Conservation (phyloP, 192 early-diverging fungal species). For the Entomortierella beljakovae region DNA sequence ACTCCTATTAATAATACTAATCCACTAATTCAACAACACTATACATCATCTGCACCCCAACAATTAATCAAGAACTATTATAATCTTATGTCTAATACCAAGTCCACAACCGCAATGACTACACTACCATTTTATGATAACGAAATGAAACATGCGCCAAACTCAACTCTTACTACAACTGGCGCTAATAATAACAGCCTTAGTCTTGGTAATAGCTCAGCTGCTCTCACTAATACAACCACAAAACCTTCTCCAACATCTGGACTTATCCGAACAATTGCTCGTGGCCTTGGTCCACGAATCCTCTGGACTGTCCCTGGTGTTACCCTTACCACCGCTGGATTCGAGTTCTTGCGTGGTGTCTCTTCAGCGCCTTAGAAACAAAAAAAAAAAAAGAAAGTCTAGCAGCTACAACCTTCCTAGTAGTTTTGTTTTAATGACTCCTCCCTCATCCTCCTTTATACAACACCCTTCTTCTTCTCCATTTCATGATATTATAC, state of each 20-base stretch:
- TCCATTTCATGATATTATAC: neutral
- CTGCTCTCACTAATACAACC: neutral
- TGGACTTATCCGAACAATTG: slow-evolving; percentile 31
- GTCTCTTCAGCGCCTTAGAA: slow-evolving; percentile 2
- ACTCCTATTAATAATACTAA: too few relatives aligned
- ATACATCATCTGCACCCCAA: neutral
- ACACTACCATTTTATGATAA: slow-evolving; percentile 6
- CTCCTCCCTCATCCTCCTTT: neutral
- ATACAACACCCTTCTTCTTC: neutral
- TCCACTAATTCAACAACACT: neutral
- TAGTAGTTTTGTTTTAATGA: neutral
- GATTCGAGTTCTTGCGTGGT: slow-evolving; percentile 37
- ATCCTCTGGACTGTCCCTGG: slow-evolving; percentile 47
- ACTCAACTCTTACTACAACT: neutral
- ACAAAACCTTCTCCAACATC: neutral
- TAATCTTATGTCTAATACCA: slow-evolving; percentile 5
- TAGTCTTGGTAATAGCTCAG: neutral
- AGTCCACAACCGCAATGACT: slow-evolving; percentile 4
- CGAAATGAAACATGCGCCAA: slow-evolving; percentile 7
- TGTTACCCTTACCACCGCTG: slow-evolving; percentile 42
- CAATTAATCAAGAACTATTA: neutral
- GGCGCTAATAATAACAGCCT: neutral
- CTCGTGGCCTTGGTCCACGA: slow-evolving; percentile 25
- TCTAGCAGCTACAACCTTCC: neutral
- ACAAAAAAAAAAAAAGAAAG: neutral